phyloP scores from a whole-genome alignment of 495 filamentous ascomycete species.

The Tuber indicum region DNA sequence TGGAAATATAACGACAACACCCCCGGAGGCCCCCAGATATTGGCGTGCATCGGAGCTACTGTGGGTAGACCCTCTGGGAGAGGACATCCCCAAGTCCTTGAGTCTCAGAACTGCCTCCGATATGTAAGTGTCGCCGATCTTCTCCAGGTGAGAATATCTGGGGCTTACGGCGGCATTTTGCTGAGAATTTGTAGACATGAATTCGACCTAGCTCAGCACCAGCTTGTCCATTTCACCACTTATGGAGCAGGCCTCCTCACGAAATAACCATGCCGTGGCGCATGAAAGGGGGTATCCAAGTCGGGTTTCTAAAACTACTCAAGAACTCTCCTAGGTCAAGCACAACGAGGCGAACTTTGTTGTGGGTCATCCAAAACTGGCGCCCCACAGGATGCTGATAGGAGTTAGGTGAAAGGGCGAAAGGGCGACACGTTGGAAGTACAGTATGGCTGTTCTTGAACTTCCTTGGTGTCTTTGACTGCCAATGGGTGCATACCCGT shows the following conservation, averaged over 20 bases:
- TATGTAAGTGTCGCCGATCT: background rate
- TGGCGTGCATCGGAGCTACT: background rate
- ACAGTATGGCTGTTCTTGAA: background rate
- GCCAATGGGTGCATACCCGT: background rate
- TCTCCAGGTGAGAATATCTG: background rate
- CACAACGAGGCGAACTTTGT: background rate
- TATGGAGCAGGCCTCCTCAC: background rate
- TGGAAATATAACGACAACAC: background rate
- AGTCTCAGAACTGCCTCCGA: background rate
- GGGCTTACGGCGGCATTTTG: background rate
- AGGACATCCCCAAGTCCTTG: background rate
- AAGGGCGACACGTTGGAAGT: background rate
- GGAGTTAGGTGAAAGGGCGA: background rate
- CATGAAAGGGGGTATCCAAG: background rate
- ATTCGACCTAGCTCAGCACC: background rate
- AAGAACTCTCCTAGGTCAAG: background rate
- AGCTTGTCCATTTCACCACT: background rate
- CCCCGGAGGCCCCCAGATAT: background rate
- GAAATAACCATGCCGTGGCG: background rate
- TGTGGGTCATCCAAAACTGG: background rate
- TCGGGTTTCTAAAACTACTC: background rate
- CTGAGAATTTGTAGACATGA: background rate
- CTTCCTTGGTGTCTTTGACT: background rate
- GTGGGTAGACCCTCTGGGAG: background rate
- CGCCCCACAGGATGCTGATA: background rate